Evolutionary conservation across 805 yeast genomes (phyloP).

Genomic region (Candida krabiensis): DNA sequence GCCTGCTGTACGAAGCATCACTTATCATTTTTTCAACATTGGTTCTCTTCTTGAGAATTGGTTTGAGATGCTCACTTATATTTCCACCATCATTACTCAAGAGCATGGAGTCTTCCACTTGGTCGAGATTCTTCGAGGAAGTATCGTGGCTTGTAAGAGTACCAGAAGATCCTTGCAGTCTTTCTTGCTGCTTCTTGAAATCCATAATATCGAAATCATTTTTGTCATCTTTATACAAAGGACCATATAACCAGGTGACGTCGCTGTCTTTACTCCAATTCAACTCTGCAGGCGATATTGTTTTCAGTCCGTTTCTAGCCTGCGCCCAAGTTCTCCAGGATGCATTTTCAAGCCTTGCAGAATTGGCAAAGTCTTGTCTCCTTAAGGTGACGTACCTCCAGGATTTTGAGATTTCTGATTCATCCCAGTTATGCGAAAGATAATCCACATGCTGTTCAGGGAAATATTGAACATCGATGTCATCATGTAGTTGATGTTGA

Average conservation of each 20-base stretch:
- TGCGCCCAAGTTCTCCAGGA: constrained; percentile 98
- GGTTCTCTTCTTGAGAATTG: constrained; percentile 85
- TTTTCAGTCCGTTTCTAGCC: constrained; percentile 64
- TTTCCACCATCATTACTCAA: constrained; percentile 11
- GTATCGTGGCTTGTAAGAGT: not conserved
- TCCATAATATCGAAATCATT: constrained; percentile 21
- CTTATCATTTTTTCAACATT: constrained; percentile 78
- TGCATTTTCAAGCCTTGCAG: constrained; percentile 79
- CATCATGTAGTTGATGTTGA: constrained; percentile 68
- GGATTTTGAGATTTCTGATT: constrained; percentile 85
- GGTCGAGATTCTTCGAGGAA: not conserved
- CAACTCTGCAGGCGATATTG: constrained; percentile 87
- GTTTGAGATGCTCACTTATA: constrained; percentile 52
- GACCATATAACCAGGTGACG: constrained; percentile 98
- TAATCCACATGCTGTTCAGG: constrained; percentile 94
- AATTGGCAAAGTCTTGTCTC: constrained; percentile 79
- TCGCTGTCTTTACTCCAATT: constrained; percentile 98
- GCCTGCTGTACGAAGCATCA: constrained; percentile 42
- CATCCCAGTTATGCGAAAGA: constrained; percentile 94
- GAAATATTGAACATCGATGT: constrained; percentile 72
- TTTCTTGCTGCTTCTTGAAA: constrained; percentile 13
- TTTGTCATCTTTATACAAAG: constrained; percentile 38
- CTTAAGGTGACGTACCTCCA: constrained; percentile 91
- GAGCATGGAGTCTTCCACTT: constrained; percentile 1
- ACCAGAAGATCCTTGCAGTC: constrained; percentile 5